These are phyloP conservation scores for Solanum dulcamara DNA, from an alignment of 257 asterid species.

Conservation along the genomic window DNA sequence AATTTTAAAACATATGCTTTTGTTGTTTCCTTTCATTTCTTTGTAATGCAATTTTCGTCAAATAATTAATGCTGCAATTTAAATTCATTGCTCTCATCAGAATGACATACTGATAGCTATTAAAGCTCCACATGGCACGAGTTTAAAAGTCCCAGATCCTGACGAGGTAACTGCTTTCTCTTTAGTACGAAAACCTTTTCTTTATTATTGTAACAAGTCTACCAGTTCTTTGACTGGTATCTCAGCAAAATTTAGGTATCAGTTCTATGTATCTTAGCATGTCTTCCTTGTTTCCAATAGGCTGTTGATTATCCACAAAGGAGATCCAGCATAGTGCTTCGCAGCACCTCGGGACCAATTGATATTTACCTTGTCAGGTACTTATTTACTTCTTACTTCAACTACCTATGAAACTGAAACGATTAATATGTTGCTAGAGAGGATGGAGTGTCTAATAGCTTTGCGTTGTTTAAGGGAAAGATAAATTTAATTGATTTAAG, in stretches of 20 bases:
- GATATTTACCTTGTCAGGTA: conserved; percentile 90
- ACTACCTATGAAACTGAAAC: background rate
- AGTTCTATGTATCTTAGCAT: background rate
- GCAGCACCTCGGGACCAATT: conserved; percentile 79
- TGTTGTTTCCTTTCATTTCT: background rate
- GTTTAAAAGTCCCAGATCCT: conserved; percentile 89
- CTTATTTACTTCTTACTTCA: background rate
- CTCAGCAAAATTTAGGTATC: background rate
- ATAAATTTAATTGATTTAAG: background rate
- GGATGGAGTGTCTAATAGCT: background rate
- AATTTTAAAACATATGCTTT: background rate
- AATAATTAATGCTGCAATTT: background rate
- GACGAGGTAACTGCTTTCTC: conserved; percentile 51
- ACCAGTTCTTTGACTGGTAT: background rate
- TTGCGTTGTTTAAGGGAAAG: background rate
- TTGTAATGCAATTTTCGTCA: background rate
- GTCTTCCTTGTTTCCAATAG: conserved; percentile 21
- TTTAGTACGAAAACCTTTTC: background rate
- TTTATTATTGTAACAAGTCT: background rate
- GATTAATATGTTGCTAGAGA: background rate
- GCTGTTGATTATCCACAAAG: conserved; percentile 86
- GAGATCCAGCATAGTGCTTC: conserved; percentile 58
- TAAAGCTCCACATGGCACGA: conserved; percentile 92
- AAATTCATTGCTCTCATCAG: conserved; percentile 19
- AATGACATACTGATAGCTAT: conserved; percentile 80